phyloP scores from a whole-genome alignment of 768 basidiomycete species.

The Lactarius tabidus region DNA sequence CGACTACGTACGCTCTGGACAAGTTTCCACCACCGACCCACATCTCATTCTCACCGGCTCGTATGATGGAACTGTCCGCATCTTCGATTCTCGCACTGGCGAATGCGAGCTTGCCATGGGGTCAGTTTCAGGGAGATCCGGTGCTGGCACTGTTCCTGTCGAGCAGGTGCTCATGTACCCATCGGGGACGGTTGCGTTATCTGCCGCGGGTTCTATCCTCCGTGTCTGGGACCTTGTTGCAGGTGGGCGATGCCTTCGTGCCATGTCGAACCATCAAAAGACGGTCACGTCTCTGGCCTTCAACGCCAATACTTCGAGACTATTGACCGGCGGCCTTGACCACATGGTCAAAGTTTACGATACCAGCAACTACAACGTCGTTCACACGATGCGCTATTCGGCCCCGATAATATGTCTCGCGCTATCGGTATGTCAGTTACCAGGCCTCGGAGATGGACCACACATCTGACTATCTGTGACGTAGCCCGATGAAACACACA shows the following conservation, averaged over 20 bases:
- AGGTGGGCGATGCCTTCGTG: slow-evolving; percentile 83
- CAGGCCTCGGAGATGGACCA: background rate
- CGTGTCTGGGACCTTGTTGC: slow-evolving; percentile 94
- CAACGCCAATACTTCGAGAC: slow-evolving; percentile 66
- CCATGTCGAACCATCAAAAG: slow-evolving; percentile 97
- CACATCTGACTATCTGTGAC: slow-evolving; percentile 13
- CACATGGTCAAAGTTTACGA: slow-evolving; percentile 99
- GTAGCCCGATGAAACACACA: slow-evolving; percentile 94
- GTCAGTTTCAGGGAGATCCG: slow-evolving; percentile 28
- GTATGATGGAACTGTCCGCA: slow-evolving; percentile 85
- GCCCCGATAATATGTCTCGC: slow-evolving; percentile 88
- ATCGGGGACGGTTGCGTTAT: slow-evolving; percentile 78
- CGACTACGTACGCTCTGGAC: slow-evolving; percentile 94
- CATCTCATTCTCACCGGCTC: slow-evolving; percentile 87
- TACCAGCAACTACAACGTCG: slow-evolving; percentile 86
- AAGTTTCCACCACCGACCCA: slow-evolving; percentile 79
- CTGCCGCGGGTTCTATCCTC: slow-evolving; percentile 87
- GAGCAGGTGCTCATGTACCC: slow-evolving; percentile 94
- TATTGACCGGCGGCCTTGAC: slow-evolving; percentile 89
- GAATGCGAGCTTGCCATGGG: slow-evolving; percentile 83
- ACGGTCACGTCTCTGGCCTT: slow-evolving; percentile 88
- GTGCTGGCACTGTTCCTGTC: slow-evolving; percentile 54
- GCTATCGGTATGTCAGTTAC: slow-evolving; percentile 64
- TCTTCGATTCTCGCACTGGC: slow-evolving; percentile 85
- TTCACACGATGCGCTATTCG: slow-evolving; percentile 98